Base-by-base conservation (phyloP, 768 basidiomycete genomes). In the Amanita pseudoporphyria region DNA sequence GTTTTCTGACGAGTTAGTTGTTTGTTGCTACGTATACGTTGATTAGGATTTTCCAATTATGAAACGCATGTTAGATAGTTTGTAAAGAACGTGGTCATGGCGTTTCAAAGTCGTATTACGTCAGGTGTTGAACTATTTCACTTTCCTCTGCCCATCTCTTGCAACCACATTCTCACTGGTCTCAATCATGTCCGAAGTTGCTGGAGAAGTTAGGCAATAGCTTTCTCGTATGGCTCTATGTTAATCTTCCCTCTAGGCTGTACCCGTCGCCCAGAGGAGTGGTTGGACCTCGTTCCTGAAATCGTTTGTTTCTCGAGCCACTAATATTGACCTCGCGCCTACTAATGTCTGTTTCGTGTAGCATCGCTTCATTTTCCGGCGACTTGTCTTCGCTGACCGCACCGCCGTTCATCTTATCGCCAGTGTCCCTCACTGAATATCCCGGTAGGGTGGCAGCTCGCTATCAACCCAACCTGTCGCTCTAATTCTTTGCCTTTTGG, bases 241-340 rank as follows among this genome's bases (percentile, higher is more conserved):
- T 16, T 51, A 43, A 37, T 5, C 24, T 28, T 28, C 1, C 47
- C 53, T 55, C 56, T 62, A 76, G 72, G 87, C 82, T 54, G 88
- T 95, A 44, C 91, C 91, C 35, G 76, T 76, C 53, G 73, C 84
- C 42, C 92, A 95, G 67, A 81, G 89, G 58, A 70, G 83, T 59
- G 87, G 83, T 67, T 96, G 93, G 93, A 76, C 84, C 0, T 81
- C 82, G 2, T 95, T 96, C 67, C 71, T 96, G 62, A 96, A 95
- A 76, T 81, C 85, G 89, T 91, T 58, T 46, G 83, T 74, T 40
- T 3, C 19, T 16, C n/a, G 6, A 13, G 18, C 31, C 19, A 13
- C 22, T 49, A 38, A 31, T 49, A 49, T 42, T 37, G 14, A 28
- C n/a, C 36, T 48, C 52, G 47, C 53, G n/a, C 38, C n/a, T n/a